These are phyloP conservation scores for Crassisporium funariophilum DNA, from an alignment of 768 basidiomycete species.

Conservation along the genomic window DNA sequence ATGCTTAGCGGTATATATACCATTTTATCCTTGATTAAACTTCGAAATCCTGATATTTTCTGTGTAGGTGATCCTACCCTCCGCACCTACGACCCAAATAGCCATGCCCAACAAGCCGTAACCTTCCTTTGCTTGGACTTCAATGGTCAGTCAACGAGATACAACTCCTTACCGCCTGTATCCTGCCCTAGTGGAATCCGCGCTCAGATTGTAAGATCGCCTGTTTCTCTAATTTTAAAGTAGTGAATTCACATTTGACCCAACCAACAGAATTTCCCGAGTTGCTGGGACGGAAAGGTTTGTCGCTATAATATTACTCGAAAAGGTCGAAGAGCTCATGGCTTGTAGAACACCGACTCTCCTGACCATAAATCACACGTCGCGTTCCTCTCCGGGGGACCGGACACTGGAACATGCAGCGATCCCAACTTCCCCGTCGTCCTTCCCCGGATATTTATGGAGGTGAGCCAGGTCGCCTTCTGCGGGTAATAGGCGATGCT, in stretches of 20 bases:
- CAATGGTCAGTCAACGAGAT: conserved; percentile 38
- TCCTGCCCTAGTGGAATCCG: conserved; percentile 50
- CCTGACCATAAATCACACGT: conserved; percentile 56
- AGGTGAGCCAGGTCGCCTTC: conserved; percentile 34
- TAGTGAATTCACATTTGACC: not conserved
- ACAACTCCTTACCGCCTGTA: conserved; percentile 40
- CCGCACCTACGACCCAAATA: conserved; percentile 48
- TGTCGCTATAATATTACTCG: not conserved
- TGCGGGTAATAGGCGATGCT: no score
- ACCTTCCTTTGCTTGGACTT: conserved; percentile 53
- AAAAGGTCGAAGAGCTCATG: conserved; percentile 2
- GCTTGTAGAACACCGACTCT: conserved; percentile 45
- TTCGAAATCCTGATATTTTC: not conserved
- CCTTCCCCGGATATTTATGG: conserved; percentile 52
- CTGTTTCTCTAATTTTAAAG: not conserved
- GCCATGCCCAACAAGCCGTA: conserved; percentile 47
- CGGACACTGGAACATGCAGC: conserved; percentile 50
- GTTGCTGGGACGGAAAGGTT: conserved; percentile 60
- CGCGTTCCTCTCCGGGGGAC: conserved; percentile 45
- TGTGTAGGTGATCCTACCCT: conserved; percentile 40
- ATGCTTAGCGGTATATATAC: conserved; percentile 52
- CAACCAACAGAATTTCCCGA: conserved; percentile 46
- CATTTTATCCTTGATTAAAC: not conserved
- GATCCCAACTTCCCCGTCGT: conserved; percentile 48
- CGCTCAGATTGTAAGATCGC: conserved; percentile 47